These are phyloP conservation scores for Metschnikowia continentalis DNA, from an alignment of 805 yeast genomes.

Conservation along the genomic window DNA sequence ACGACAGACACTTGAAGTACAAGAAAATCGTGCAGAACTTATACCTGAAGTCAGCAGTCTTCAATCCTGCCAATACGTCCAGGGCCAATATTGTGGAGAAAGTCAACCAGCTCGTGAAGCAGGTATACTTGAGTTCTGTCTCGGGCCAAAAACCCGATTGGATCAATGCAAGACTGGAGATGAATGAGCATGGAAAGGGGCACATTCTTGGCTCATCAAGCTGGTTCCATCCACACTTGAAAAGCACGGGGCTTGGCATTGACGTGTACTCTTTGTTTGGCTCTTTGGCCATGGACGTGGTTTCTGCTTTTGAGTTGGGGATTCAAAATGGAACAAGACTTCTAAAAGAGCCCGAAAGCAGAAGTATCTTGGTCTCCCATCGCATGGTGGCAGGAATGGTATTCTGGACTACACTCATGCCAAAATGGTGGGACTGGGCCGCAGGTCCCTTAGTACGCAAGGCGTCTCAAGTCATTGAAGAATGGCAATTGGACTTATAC, in stretches of 20 bases:
- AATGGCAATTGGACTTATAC: conserved; percentile 44
- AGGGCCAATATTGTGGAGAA: conserved; percentile 25
- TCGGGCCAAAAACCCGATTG: conserved; percentile 30
- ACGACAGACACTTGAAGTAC: conserved; percentile 27
- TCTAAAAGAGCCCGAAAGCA: conserved; percentile 33
- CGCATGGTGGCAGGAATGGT: conserved; percentile 53
- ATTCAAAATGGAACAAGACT: conserved; percentile 42
- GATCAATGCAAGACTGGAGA: conserved; percentile 29
- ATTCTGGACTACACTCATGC: conserved; percentile 63
- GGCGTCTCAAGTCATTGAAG: conserved; percentile 37
- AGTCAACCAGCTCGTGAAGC: conserved; percentile 23
- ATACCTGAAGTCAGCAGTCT: conserved; percentile 34
- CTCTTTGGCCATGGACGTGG: conserved; percentile 69
- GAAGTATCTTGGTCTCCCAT: conserved; percentile 41
- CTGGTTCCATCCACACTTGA: conserved; percentile 29
- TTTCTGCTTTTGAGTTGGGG: conserved; percentile 60
- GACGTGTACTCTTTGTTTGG: conserved; percentile 62
- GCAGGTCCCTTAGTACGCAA: conserved; percentile 38
- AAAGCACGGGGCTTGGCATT: conserved; percentile 32
- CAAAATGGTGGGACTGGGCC: conserved; percentile 48
- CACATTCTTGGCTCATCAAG: conserved; percentile 17
- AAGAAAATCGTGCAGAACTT: conserved; percentile 30
- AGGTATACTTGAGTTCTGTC: conserved; percentile 27
- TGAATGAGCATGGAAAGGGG: conserved; percentile 35
- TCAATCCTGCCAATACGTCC: conserved; percentile 27